A percentile compares a stretch with the other conserved stretches of the same genome.
Evolutionary conservation across 768 basidiomycete species (phyloP).

Genomic region (Cyathus striatus): DNA sequence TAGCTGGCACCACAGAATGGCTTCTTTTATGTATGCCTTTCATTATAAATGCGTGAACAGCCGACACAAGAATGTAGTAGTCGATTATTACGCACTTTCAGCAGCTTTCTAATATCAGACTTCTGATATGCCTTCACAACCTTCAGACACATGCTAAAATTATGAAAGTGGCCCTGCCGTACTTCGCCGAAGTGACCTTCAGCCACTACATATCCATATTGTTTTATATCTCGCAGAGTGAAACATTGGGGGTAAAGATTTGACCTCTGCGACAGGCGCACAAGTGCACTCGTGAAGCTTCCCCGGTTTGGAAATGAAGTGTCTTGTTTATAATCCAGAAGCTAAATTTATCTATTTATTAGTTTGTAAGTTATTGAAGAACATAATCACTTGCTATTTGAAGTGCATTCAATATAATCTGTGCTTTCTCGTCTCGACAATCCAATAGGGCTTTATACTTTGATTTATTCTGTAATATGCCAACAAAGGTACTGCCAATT

Average conservation of each 20-base stretch:
- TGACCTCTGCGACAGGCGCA: conserved; percentile 4
- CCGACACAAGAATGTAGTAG: not conserved
- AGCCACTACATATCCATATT: not conserved
- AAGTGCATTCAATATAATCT: no score
- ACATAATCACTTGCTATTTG: no score
- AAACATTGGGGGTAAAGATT: not conserved
- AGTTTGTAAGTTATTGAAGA: no score
- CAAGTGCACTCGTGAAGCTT: conserved; percentile 26
- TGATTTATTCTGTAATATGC: no score
- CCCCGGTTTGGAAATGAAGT: no score
- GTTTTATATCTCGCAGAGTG: not conserved
- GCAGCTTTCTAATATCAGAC: not conserved
- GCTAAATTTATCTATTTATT: no score
- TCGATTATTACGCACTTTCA: not conserved
- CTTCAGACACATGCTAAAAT: not conserved
- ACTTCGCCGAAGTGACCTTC: conserved; percentile 12
- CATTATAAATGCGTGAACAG: not conserved
- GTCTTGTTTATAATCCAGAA: no score
- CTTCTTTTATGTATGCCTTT: not conserved
- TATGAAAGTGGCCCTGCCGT: conserved; percentile 9
- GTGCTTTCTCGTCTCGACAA: no score
- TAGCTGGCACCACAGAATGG: not conserved
- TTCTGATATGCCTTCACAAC: not conserved
- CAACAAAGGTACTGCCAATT: no score
- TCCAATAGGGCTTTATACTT: no score